Evolutionary conservation across 352 stramenopile species (phyloP), one percentile per base, ranked within the genome.

Genomic region (Globisporangium yorkense): DNA sequence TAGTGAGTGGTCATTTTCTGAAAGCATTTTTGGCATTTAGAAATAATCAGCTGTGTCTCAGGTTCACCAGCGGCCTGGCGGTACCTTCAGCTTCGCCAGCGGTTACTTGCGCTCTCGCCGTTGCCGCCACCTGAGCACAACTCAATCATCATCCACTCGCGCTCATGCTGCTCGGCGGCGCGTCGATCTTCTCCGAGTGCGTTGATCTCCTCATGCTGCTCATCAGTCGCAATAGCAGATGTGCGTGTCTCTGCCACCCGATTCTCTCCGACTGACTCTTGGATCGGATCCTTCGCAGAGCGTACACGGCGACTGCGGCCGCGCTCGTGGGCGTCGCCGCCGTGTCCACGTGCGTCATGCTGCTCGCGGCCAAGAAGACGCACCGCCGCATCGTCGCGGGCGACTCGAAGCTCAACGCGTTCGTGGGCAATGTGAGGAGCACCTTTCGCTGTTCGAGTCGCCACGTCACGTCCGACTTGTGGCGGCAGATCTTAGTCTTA

Each of bases 351-450:
- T 40, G 21, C 15, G 54, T 29, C 46, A 48, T 61, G 45, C 46
- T 54, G 46, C 35, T 50, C 55, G 45, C 54, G 45, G 47, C 46
- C 18, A n/a, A 41, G 40, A 35, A 24, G 15, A 47, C 48, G 21
- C 46, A 61, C 55, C 51, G 51, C 44, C 57, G 57, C 49, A 63
- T 63, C n/a, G 21, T 63, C 49, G 48, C 50, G 24, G 57, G 57
- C 49, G 43, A 63, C 12, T 63, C 57, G 12, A 45, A 49, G 39
- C 57, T 63, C 43, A 63, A 63, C 40, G 29, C 31, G 48, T 62
- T 62, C 20, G 20, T 62, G 7, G 31, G 39, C 47, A 43, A 24
- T 4, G 56, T 62, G 31, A 20, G 56, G 33, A 37, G 0, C 33
- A 37, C 20, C 16, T 46, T 29, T 40, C 24, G 37, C 35, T 49